phyloP scores from a whole-genome alignment of 2,329 filamentous ascomycete genomes.

The Zymoseptoria passerinii region DNA sequence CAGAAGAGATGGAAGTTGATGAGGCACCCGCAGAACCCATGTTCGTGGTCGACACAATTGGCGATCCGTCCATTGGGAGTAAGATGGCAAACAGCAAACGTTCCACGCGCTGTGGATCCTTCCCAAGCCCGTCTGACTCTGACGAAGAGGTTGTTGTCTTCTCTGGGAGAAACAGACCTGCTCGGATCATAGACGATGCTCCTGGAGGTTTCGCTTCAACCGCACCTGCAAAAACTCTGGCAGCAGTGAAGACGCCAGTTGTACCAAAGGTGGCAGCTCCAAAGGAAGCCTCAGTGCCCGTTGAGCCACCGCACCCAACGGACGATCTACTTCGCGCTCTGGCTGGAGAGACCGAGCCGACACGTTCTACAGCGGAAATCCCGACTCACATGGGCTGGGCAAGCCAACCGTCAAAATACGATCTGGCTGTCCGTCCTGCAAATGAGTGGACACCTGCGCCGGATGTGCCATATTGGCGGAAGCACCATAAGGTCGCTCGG shows the following conservation, averaged over 20 bases:
- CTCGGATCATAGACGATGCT: constrained; percentile 21
- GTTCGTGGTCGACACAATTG: constrained; percentile 29
- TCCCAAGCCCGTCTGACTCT: constrained; percentile 46
- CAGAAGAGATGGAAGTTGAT: neutral
- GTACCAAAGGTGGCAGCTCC: neutral
- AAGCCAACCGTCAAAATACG: constrained; percentile 11
- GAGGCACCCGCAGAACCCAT: constrained; percentile 3
- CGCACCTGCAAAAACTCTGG: constrained; percentile 1
- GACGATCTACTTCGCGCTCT: constrained; percentile 19
- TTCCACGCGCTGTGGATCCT: constrained; percentile 31
- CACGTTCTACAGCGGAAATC: neutral
- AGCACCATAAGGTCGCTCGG: constrained; percentile 14
- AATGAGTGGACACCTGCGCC: constrained; percentile 23
- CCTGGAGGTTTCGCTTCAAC: constrained; percentile 4
- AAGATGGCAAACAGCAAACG: constrained; percentile 12
- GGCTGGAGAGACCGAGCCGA: neutral
- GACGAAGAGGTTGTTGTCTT: constrained; percentile 69
- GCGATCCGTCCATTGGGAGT: constrained; percentile 22
- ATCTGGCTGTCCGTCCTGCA: constrained; percentile 3
- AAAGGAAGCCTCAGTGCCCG: neutral
- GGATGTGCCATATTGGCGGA: constrained; percentile 21
- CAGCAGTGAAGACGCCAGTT: constrained; percentile 24
- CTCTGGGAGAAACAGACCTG: constrained; percentile 40
- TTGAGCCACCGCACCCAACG: constrained; percentile 13
- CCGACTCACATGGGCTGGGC: constrained; percentile 17